Conservation (phyloP, 108 stramenopile genomes). For the Nitzschia palea region DNA sequence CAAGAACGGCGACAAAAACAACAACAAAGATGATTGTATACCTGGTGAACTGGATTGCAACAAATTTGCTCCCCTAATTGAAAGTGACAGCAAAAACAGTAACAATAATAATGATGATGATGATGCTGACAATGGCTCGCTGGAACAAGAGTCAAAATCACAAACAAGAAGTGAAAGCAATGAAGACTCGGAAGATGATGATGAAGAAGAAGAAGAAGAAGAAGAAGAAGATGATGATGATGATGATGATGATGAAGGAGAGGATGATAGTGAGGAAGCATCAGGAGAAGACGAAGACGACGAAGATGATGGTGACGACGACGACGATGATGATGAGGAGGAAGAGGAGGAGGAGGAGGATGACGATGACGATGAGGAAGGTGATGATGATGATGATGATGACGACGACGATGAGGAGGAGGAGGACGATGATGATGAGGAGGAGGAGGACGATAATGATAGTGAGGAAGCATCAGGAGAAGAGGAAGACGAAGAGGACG, state of each 20-base stretch:
- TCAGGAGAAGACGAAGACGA: too few species aligned
- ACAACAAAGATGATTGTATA: not conserved
- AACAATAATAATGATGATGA: not conserved
- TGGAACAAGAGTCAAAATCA: not conserved
- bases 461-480: not conserved
- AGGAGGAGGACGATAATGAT: not conserved
- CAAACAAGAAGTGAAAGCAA: not conserved
- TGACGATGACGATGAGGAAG: not conserved
- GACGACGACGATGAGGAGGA: too few species aligned
- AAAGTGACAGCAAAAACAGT: not conserved
- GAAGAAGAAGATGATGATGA: not conserved
- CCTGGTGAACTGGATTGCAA: not conserved
- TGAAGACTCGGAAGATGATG: not conserved
- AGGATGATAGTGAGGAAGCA: too few species aligned
- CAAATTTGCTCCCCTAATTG: not conserved
- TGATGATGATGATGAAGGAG: not conserved
- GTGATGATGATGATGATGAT: not conserved
- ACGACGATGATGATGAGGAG: too few species aligned
- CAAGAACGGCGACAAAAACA: not conserved
- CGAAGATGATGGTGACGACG: too few species aligned
- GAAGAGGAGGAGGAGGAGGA: too few species aligned
- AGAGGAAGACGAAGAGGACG: not conserved
- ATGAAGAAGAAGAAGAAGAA: not conserved
- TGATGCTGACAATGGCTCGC: not conserved
- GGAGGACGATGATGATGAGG: too few species aligned